Conservation (phyloP, 306 rosid species). For the Sindora glabra region DNA sequence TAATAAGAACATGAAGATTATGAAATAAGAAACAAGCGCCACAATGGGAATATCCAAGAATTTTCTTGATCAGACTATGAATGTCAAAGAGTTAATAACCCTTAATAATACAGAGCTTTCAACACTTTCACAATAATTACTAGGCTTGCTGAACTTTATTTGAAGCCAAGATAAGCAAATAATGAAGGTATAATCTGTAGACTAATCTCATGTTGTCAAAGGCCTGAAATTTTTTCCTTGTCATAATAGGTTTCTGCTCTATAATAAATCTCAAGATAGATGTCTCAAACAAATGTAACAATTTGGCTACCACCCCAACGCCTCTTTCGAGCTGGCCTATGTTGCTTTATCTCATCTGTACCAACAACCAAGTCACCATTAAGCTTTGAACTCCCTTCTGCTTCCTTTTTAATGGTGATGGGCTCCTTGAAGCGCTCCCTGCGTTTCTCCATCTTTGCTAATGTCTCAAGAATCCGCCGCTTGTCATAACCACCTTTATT, state of each 20-base stretch:
- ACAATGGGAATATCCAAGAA: neutral
- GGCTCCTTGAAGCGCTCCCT: slow-evolving; percentile 74
- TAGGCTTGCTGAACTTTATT: neutral
- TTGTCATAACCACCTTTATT: slow-evolving; percentile 25
- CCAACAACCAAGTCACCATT: slow-evolving; percentile 23
- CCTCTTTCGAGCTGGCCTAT: slow-evolving; percentile 64
- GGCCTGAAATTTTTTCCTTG: neutral
- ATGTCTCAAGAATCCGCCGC: slow-evolving; percentile 49
- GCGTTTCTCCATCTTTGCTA: slow-evolving; percentile 78
- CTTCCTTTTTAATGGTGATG: slow-evolving; percentile 32
- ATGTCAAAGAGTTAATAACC: slow-evolving; percentile 1
- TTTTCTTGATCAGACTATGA: neutral
- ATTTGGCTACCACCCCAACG: slow-evolving; percentile 39
- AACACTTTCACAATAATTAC: neutral
- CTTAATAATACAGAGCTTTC: slow-evolving; percentile 1
- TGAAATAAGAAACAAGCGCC: neutral
- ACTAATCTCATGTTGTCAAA: too few species aligned
- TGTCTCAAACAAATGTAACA: neutral
- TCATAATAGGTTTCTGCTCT: neutral
- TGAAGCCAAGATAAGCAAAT: neutral
- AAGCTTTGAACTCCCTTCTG: slow-evolving; percentile 30
- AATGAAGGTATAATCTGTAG: neutral
- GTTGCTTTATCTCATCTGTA: slow-evolving; percentile 29
- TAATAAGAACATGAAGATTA: neutral
- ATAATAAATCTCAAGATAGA: neutral